phyloP scores from a whole-genome alignment of 805 yeast genomes.

The Candida rishiriensis region DNA sequence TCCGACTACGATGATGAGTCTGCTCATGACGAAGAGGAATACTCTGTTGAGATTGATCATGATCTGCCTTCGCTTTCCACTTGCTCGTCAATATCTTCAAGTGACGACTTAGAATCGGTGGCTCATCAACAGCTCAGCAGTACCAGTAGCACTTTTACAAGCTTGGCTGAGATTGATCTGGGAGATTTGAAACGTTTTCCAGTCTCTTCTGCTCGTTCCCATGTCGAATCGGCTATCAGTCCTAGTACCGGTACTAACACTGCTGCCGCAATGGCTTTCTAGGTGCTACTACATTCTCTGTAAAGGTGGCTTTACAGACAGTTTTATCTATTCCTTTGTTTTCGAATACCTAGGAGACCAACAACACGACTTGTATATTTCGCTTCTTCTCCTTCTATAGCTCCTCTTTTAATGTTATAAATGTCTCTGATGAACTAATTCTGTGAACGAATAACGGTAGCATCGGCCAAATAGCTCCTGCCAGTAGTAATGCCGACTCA shows the following conservation, averaged over 20 bases:
- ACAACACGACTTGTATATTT: too few relatives aligned
- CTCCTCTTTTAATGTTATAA: too few relatives aligned
- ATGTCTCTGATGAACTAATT: too few relatives aligned
- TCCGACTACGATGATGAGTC: slow-evolving; percentile 1
- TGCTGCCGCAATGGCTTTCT: too few relatives aligned
- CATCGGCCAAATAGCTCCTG: too few relatives aligned
- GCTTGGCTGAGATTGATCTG: background rate
- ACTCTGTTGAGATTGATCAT: slow-evolving; percentile 5
- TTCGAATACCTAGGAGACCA: too few relatives aligned
- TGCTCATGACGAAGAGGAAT: slow-evolving; percentile 2
- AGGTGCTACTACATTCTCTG: background rate
- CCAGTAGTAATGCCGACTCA: too few relatives aligned
- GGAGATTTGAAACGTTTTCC: background rate
- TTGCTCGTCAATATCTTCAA: slow-evolving; percentile 27
- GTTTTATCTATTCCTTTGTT: background rate
- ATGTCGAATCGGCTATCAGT: background rate
- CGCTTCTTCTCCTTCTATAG: too few relatives aligned
- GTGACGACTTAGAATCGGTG: slow-evolving; percentile 12
- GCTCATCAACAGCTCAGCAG: background rate
- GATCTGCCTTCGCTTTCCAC: slow-evolving; percentile 26
- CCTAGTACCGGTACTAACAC: background rate
- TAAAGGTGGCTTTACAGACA: slow-evolving; percentile 2
- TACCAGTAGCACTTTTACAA: background rate
- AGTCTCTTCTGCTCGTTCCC: background rate
- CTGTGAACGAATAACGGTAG: too few relatives aligned